Conservation (phyloP, 2,329 filamentous ascomycete species). For the Drechslera avenae region DNA sequence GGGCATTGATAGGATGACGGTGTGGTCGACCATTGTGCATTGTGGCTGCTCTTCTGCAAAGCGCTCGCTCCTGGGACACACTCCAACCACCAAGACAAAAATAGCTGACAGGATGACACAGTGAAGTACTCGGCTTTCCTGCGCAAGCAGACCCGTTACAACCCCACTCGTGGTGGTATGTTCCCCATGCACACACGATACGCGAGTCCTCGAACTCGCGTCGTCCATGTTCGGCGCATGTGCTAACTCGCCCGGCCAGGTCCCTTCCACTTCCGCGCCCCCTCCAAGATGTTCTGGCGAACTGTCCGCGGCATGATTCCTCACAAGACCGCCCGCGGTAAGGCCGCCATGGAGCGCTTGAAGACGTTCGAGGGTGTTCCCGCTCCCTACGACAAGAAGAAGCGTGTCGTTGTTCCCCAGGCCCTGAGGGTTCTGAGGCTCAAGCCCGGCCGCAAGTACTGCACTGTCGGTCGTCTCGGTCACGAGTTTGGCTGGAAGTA, state of each 20-base stretch:
- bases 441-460: slow-evolving; percentile 99
- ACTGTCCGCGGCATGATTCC: slow-evolving; percentile 99
- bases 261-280: slow-evolving; percentile 99
- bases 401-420: slow-evolving; percentile 99
- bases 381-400: slow-evolving; percentile 99
- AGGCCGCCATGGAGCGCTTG: slow-evolving; percentile 94
- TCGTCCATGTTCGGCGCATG: background rate
- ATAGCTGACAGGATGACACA: slow-evolving; percentile 56
- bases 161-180: slow-evolving; percentile 97
- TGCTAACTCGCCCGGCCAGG: slow-evolving; percentile 57
- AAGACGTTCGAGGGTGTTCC: slow-evolving; percentile 99
- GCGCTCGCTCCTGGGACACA: slow-evolving; percentile 11
- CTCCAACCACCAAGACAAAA: slow-evolving; percentile 19
- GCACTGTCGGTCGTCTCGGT: slow-evolving; percentile 95
- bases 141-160: slow-evolving; percentile 99
- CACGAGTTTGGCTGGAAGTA: slow-evolving; percentile 99
- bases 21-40: slow-evolving; percentile 2
- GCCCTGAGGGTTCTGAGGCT: slow-evolving; percentile 94
- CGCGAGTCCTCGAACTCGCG: background rate
- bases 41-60: slow-evolving; percentile 19
- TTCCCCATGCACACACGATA: slow-evolving; percentile 22
- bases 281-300: slow-evolving; percentile 99
- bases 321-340: slow-evolving; percentile 99
- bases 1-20: background rate
- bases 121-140: slow-evolving; percentile 99